Base-by-base conservation (phyloP, 345 rosid genomes). In the Noccaea bulbosa region DNA sequence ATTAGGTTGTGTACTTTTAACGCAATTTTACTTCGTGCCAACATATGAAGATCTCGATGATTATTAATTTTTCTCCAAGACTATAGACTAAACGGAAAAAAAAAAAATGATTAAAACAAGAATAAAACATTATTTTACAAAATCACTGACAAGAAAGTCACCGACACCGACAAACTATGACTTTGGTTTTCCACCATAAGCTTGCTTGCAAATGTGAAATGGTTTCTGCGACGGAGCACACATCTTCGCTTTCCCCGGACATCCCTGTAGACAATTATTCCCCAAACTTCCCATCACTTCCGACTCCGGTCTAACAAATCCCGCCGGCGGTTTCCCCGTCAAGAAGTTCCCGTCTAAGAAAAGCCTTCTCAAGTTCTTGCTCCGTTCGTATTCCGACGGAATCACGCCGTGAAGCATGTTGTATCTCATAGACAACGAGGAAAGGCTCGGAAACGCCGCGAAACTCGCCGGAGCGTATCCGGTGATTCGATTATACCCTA, bases 171-270 rank as follows among this genome's bases (percentile, higher is more conserved):
- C 78, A 75, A 69, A 58, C 49, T 49, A 89, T 37, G 85, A 56
- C 80, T 65, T 86, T 61, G 83, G 90, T 80, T 83, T 85, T 64
- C 92, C 84, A 47, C 98, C 91, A 52, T 87, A 88, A 72, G 89
- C 98, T 75, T 72, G 94, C 71, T 78, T 87, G 65, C 98, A 93
- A 7, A 87, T 65, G 8, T 85, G 73, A 35, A 51, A 69, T 11
- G 98, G 79, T 72, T 93, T 93, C 79, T 93, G 98, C 24, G 91
- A 82, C 17, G 94, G 92, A 38, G 70, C 68, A 60, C 98, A 93
- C 65, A 93, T 85, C 85, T 79, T 83, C 20, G 87, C 85, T 41
- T 86, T 78, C n/a, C 80, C 84, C 45, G 98, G 96, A 75, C 98
- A 93, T 47, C 62, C 85, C 70, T 69, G 75, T 43, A 90, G 84